Evolutionary conservation across 352 stramenopile species (phyloP), one percentile per base, ranked within the genome.

Genomic region (Phytophthora multivora): DNA sequence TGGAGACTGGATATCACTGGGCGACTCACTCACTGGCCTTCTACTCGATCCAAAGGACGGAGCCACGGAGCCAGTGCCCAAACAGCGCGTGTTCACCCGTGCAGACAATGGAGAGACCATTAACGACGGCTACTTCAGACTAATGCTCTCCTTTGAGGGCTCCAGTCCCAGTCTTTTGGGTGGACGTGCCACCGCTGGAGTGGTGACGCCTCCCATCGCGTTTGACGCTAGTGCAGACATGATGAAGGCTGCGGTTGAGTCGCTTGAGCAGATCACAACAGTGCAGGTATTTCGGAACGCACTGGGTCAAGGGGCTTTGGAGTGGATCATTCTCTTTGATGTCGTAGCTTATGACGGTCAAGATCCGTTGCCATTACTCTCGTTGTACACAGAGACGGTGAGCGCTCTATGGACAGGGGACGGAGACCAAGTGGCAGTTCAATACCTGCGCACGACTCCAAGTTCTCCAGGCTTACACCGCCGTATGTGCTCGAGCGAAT

Each of bases 231-330:
- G 67, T 28, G 82, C 73, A 30, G 51, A 53, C 16, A 55, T 80
- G 12, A 63, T 97, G 52, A 89, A 94, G 58, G 38, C 63, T 5
- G 85, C 82, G 23, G 69, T 97, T 30, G 75, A 94, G 55, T 80
- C 66, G 13, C 73, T 97, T n/a, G 82, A 88, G 6, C 70, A 82
- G 16, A 71, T 95, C 31, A 64, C 67, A 15, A 65, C 59, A 58
- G 86, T 89, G 0, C 79, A 89, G 21, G 77, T 93, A 3, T 71
- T 79, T 18, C 78, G 77, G 7, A 69, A 63, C 12, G 45, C 18
- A 6, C 59, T 76, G 13, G 41, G 48, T 19, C 41, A 30, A 6
- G 47, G 80, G 15, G 71, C 62, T 39, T 74, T 79, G 15, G 74
- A 86, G 51, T 91, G 82, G 79, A 57, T 63, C 12, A 63, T 91